phyloP scores from a whole-genome alignment of 768 basidiomycete genomes.

The Leccinum pellstonianum region DNA sequence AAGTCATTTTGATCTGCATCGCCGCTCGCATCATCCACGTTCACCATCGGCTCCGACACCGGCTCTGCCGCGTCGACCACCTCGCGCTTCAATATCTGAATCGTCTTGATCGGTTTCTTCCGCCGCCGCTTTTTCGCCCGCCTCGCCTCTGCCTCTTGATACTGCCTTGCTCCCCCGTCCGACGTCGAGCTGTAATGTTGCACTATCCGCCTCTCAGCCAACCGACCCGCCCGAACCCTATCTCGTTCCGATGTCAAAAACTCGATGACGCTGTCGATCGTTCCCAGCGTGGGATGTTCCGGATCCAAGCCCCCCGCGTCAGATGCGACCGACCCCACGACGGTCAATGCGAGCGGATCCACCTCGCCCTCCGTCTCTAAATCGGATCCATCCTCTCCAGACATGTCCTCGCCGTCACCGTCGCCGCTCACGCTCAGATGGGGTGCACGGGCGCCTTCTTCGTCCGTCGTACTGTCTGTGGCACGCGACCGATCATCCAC shows the following conservation, averaged over 20 bases:
- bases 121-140: constrained; percentile 39
- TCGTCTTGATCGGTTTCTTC: constrained; percentile 33
- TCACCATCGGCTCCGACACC: constrained; percentile 24
- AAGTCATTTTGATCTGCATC: constrained; percentile 29
- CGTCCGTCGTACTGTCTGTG: constrained; percentile 21
- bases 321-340: constrained; percentile 25
- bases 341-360: constrained; percentile 26
- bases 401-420: constrained; percentile 8
- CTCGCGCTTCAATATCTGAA: constrained; percentile 30
- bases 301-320: constrained; percentile 28
- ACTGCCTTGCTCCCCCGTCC: constrained; percentile 38
- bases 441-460: constrained; percentile 6
- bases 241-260: constrained; percentile 74
- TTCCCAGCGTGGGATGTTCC: constrained; percentile 65
- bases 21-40: constrained; percentile 24
- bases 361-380: constrained; percentile 41
- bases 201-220: constrained; percentile 27
- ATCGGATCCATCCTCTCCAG: constrained; percentile 24
- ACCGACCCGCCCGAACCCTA: constrained; percentile 46
- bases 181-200: constrained; percentile 35
- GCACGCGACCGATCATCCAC: constrained; percentile 28
- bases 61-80: constrained; percentile 18
- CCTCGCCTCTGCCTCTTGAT: constrained; percentile 39
- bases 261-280: constrained; percentile 69
- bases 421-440: background rate